A percentile compares a stretch with the other conserved stretches of the same genome.
Conservation (phyloP, 2,329 filamentous ascomycete genomes). For the Clarireedia monteithiana region DNA sequence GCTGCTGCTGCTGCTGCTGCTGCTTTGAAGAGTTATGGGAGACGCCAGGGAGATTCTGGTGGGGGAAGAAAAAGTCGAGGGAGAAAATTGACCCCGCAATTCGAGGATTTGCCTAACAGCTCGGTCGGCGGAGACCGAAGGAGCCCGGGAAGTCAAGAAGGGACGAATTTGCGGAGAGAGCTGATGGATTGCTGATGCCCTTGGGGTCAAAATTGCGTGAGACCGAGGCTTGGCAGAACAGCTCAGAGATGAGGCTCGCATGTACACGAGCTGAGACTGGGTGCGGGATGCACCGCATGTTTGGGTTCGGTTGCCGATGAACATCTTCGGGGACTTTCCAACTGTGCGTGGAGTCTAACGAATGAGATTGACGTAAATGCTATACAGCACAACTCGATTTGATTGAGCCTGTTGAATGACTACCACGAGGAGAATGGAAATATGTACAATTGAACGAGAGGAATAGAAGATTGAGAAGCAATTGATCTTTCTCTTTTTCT, state of each 20-base stretch:
- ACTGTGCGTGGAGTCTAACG: neutral
- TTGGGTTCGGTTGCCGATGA: conserved; percentile 4
- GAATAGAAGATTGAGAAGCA: neutral
- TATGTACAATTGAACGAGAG: neutral
- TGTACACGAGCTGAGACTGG: neutral
- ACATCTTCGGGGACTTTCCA: conserved; percentile 1
- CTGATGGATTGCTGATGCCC: neutral
- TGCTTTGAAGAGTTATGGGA: neutral
- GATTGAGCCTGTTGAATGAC: conserved; percentile 1
- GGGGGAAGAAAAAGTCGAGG: conserved; percentile 14
- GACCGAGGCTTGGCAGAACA: neutral
- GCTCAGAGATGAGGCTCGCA: conserved; percentile 1
- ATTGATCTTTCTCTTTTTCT: neutral
- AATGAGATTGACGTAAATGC: neutral
- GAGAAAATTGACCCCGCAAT: conserved; percentile 22
- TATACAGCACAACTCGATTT: no score
- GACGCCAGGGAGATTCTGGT: conserved; percentile 10
- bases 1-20: conserved; percentile 9
- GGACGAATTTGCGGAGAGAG: conserved; percentile 9
- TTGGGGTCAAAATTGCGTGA: neutral
- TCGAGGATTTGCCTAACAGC: conserved; percentile 10
- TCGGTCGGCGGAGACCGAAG: conserved; percentile 11
- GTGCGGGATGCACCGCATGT: neutral
- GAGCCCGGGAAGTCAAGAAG: neutral
- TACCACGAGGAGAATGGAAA: neutral